These are phyloP conservation scores for Wallacemonas rigidus DNA, from an alignment of 208 protist genomes.

Conservation along the genomic window DNA sequence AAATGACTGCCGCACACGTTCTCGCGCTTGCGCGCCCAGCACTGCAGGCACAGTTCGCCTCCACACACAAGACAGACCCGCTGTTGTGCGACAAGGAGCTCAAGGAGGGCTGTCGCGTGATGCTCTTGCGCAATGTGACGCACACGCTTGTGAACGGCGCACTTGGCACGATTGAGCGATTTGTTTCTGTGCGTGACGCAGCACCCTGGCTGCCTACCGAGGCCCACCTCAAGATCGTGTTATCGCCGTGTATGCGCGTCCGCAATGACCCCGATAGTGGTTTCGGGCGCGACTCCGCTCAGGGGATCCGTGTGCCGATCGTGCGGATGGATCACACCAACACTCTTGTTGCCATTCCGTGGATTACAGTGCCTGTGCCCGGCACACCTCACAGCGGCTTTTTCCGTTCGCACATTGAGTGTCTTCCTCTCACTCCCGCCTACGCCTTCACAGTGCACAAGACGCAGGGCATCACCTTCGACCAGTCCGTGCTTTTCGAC, in stretches of 20 bases:
- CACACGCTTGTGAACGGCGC: slow-evolving; percentile 72
- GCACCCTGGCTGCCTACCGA: neutral
- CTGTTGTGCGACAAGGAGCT: slow-evolving; percentile 74
- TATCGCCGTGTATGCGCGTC: slow-evolving; percentile 10
- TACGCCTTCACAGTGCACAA: slow-evolving; percentile 94
- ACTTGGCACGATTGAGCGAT: slow-evolving; percentile 71
- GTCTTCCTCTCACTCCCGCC: slow-evolving; percentile 78
- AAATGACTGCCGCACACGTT: slow-evolving; percentile 12
- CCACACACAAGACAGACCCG: slow-evolving; percentile 42
- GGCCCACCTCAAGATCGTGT: slow-evolving; percentile 20
- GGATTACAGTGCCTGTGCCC: slow-evolving; percentile 44
- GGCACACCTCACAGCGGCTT: slow-evolving; percentile 28
- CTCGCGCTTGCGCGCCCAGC: slow-evolving; percentile 22
- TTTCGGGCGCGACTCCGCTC: neutral
- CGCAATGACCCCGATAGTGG: neutral
- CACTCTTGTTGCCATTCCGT: slow-evolving; percentile 75
- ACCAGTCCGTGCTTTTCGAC: slow-evolving; percentile 76
- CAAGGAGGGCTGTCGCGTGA: slow-evolving; percentile 86
- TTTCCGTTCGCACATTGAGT: slow-evolving; percentile 40
- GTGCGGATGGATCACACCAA: slow-evolving; percentile 75
- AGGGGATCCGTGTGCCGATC: slow-evolving; percentile 44
- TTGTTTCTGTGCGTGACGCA: slow-evolving; percentile 26
- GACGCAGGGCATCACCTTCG: slow-evolving; percentile 83
- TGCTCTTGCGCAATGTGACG: slow-evolving; percentile 85
- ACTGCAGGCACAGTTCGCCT: slow-evolving; percentile 35